Evolutionary conservation across 768 basidiomycete species (phyloP).

Genomic region (Leccinum ochraceum): DNA sequence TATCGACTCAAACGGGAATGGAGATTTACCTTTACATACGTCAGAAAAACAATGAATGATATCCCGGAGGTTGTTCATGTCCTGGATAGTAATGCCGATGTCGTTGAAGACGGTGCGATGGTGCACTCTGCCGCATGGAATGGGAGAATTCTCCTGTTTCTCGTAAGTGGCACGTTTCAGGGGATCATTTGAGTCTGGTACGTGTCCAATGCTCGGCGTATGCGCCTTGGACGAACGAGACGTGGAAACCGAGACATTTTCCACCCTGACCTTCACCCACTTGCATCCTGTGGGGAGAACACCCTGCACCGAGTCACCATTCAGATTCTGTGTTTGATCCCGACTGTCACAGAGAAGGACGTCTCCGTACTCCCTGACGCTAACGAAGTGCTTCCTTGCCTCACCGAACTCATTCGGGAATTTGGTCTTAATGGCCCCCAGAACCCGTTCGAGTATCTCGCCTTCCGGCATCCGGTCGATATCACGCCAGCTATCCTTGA

Average conservation of each 20-base stretch:
- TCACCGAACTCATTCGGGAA: too few relatives aligned
- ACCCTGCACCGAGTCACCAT: too few relatives aligned
- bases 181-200: accelerated
- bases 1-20: background rate
- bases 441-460: too few relatives aligned
- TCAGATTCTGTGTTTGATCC: background rate
- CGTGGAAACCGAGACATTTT: background rate
- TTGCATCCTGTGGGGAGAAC: too few relatives aligned
- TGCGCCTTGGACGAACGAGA: background rate
- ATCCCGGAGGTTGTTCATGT: background rate
- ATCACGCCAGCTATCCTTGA: background rate
- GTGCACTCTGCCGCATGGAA: background rate
- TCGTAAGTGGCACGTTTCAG: background rate
- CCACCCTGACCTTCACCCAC: too few relatives aligned
- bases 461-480: background rate
- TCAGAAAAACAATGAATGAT: background rate
- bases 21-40: background rate
- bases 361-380: background rate
- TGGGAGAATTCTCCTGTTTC: background rate
- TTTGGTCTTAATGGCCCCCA: too few relatives aligned
- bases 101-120: background rate
- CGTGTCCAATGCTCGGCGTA: background rate
- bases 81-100: background rate
- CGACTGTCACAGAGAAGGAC: background rate
- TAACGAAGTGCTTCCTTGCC: too few relatives aligned